phyloP scores from a whole-genome alignment of 78 protist genomes.

The Tieghemostelium lacteum region DNA sequence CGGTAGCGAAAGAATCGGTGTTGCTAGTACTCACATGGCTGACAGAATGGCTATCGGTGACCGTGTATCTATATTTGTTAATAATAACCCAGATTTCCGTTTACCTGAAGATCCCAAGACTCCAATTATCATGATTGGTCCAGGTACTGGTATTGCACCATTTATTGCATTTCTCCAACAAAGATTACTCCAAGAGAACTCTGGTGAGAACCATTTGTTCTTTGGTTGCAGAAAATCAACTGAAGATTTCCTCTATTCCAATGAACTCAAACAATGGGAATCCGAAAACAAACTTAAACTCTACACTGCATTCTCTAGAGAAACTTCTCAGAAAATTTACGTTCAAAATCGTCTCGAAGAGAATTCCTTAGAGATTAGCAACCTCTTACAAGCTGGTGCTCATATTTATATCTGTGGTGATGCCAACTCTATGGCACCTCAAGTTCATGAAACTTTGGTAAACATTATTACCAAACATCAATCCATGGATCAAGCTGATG shows the following conservation, averaged over 20 bases:
- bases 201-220: constrained; percentile 80
- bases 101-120: constrained; percentile 70
- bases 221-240: constrained; percentile 91
- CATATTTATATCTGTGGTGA: constrained; percentile 82
- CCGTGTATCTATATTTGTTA: constrained; percentile 28
- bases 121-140: constrained; percentile 95
- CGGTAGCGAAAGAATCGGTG: constrained; percentile 55
- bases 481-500: constrained; percentile 44
- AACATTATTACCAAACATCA: constrained; percentile 25
- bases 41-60: constrained; percentile 53
- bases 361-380: constrained; percentile 21
- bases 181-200: constrained; percentile 6
- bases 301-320: constrained; percentile 83
- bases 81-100: constrained; percentile 83
- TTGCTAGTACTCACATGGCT: constrained; percentile 55
- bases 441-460: constrained; percentile 50
- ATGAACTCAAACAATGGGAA: constrained; percentile 71
- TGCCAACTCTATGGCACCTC: constrained; percentile 69
- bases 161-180: constrained; percentile 91
- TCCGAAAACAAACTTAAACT: constrained; percentile 59
- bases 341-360: constrained; percentile 85
- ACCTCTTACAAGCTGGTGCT: constrained; percentile 37
- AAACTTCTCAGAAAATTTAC: constrained; percentile 77
- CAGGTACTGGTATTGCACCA: constrained; percentile 99
- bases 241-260: constrained; percentile 87